A percentile compares a stretch with the other conserved stretches of the same genome.
Evolutionary conservation across 805 yeast species (phyloP).

Genomic region (Saturnispora bothae): DNA sequence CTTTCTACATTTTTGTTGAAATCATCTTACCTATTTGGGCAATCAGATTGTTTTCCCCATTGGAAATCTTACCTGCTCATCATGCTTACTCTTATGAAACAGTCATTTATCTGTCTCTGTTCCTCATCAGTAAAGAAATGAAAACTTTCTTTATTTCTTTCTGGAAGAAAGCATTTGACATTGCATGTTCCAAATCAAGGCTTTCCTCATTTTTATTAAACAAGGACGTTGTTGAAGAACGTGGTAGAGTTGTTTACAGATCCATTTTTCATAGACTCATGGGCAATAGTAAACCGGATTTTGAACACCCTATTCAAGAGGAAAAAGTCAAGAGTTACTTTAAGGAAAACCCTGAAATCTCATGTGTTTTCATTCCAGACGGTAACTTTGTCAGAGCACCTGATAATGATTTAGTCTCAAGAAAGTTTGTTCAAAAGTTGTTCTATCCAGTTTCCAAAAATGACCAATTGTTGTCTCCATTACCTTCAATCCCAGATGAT

Average conservation of each 20-base stretch:
- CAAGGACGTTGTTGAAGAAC: conserved; percentile 48
- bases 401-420: conserved; percentile 62
- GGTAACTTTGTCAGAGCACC: conserved; percentile 86
- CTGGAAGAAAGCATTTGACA: conserved; percentile 54
- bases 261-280: conserved; percentile 32
- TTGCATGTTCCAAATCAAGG: conserved; percentile 47
- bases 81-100: conserved; percentile 7
- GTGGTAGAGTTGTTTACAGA: conserved; percentile 58
- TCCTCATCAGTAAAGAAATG: conserved; percentile 7
- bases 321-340: conserved; percentile 37
- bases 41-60: conserved; percentile 29
- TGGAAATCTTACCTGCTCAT: conserved; percentile 21
- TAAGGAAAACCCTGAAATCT: conserved; percentile 29
- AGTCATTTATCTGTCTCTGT: conserved; percentile 3
- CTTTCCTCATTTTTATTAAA: conserved; percentile 75
- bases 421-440: conserved; percentile 50
- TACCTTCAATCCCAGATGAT: conserved; percentile 25
- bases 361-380: conserved; percentile 63
- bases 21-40: conserved; percentile 56
- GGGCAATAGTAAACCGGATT: conserved; percentile 30
- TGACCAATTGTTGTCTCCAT: conserved; percentile 46
- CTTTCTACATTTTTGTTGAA: conserved; percentile 61
- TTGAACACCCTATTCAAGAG: conserved; percentile 42
- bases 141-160: conserved; percentile 4
- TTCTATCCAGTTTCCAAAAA: conserved; percentile 79